Base-by-base conservation (phyloP, 2,329 filamentous ascomycete genomes). In the Aspergillus pseudoterreus region DNA sequence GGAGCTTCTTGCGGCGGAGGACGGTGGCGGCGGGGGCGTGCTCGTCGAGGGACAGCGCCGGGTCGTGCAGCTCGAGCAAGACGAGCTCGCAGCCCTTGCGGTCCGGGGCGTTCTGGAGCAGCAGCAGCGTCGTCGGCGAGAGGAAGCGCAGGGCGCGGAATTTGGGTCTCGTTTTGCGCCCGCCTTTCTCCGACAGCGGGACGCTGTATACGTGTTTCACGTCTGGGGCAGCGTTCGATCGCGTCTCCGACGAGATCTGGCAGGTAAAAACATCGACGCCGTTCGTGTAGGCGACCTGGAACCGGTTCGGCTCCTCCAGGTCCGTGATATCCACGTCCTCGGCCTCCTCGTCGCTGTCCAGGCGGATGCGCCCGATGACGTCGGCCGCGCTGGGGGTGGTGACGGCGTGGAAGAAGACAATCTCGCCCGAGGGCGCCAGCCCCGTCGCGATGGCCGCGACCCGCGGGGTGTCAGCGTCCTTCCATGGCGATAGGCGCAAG, bases 361-460 rank as follows among this genome's bases (percentile, higher is more conserved):
- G 68, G 11, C 67, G 67, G 48, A 85, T 79, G 19, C 79, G 69
- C 57, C 78, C 72, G 59, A 83, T 75, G 10, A 85, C 72, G 52
- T 85, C 80, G 15, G 70, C 62, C 12, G 71, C 57, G 33, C 75
- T 73, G 14, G 81, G 81, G 1, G 76, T 73, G 1, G 79, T 81
- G 15, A 79, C 82, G 15, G 85, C 83, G 65, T 88, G 82, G 66
- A 96, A 95, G 39, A 96, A 73, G 22, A 90, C 86, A 54, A 96
- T 82, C 72, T 96, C 88, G 11, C 87, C 82, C 44, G 87, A 77
- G 54, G 84, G 84, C 17, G 88, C 85, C 57, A 95, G 76, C 24
- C 88, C 89, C 1, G 90, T 92, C 9, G 90, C 87, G 54, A 88
- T 84, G 11, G 84, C 91, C 53, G 88, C 91, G 36, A 96, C 77